Evolutionary conservation across 495 filamentous ascomycete genomes (phyloP).

Genomic region (Darksidea phi): DNA sequence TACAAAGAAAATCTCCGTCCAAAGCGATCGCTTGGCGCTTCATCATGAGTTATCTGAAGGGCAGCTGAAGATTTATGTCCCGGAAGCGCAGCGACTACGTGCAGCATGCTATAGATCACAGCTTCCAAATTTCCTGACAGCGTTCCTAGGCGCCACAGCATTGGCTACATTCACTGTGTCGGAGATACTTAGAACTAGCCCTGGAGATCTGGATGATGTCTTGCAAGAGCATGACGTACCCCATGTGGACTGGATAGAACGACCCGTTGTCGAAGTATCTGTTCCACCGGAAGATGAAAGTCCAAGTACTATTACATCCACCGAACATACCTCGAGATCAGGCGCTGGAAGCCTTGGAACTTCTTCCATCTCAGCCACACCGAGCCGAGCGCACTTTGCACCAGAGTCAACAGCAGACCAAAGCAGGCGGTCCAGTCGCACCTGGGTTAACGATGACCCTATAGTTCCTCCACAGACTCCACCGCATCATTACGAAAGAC

Average conservation of each 20-base stretch:
- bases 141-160: not conserved
- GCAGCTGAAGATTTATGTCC: constrained; percentile 11
- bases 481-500: too few species aligned
- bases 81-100: not conserved
- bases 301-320: not conserved
- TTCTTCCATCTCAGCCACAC: not conserved
- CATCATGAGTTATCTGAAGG: not conserved
- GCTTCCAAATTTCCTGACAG: constrained; percentile 5
- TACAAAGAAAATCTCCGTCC: not conserved
- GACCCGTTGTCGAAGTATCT: not conserved
- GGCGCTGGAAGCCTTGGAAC: not conserved
- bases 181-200: not conserved
- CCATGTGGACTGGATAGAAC: constrained; percentile 9
- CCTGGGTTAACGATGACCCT: too few species aligned
- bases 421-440: too few species aligned
- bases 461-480: too few species aligned
- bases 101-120: constrained; percentile 3
- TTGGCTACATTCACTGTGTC: not conserved
- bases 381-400: not conserved
- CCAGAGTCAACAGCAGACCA: too few species aligned
- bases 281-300: not conserved
- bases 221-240: constrained; percentile 11
- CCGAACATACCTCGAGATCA: too few species aligned
- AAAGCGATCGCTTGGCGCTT: constrained; percentile 2
- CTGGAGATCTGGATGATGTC: constrained; percentile 5